Conservation (phyloP, 208 protist species). For the Trichomonas gallinae region DNA sequence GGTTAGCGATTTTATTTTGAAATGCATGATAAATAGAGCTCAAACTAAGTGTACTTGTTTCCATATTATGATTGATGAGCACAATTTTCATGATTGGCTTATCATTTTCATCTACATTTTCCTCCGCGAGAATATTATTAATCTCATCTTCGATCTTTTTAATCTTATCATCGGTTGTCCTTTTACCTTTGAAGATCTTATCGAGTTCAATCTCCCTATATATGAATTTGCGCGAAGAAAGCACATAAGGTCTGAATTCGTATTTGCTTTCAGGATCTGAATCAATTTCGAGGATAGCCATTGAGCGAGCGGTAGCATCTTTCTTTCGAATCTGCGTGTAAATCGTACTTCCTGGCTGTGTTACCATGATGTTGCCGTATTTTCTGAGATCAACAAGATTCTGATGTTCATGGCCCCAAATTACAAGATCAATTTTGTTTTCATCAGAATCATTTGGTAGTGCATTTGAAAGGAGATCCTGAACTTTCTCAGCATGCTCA, state of each 20-base stretch:
- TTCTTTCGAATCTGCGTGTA: neutral
- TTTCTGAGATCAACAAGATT: neutral
- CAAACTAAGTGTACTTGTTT: no score
- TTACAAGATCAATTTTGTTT: neutral
- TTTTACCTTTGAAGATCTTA: neutral
- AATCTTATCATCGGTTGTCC: neutral
- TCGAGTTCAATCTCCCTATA: neutral
- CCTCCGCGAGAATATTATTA: no score
- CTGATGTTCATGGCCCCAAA: neutral
- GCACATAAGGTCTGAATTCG: no score
- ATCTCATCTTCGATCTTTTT: neutral
- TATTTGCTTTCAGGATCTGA: neutral
- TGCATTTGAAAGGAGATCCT: neutral
- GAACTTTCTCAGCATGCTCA: no score
- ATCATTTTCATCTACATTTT: no score
- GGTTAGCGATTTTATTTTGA: no score
- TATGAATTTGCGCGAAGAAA: neutral
- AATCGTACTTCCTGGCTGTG: neutral
- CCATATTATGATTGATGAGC: no score
- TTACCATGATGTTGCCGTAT: neutral
- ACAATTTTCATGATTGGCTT: no score
- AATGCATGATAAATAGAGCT: no score
- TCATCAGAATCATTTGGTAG: neutral
- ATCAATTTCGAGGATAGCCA: neutral
- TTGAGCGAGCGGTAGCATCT: neutral